Evolutionary conservation across 2,329 filamentous ascomycete species (phyloP).

Genomic region (Neofusicoccum parvum): DNA sequence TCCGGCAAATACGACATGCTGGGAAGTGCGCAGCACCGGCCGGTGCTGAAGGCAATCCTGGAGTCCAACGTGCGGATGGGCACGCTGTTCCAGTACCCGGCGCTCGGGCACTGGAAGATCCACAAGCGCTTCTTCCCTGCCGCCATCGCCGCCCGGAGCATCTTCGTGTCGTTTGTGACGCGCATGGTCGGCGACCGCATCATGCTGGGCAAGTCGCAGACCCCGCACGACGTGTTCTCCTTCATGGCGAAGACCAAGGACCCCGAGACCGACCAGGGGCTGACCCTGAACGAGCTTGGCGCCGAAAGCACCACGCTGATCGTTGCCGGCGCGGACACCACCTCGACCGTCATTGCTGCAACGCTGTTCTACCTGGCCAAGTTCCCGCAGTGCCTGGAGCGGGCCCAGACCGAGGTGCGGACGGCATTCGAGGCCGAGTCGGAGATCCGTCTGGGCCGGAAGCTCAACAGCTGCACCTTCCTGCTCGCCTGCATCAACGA

Average conservation of each 20-base stretch:
- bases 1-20: constrained; percentile 50
- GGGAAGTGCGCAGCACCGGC: constrained; percentile 43
- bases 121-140: constrained; percentile 11
- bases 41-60: constrained; percentile 46
- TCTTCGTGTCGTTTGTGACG: constrained; percentile 10
- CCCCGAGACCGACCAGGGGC: constrained; percentile 47
- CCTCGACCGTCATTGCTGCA: constrained; percentile 45
- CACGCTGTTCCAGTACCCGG: constrained; percentile 9
- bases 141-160: constrained; percentile 9
- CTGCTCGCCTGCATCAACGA: constrained; percentile 45
- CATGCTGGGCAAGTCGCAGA: background rate
- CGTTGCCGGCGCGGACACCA: constrained; percentile 50
- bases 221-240: constrained; percentile 48
- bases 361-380: constrained; percentile 50
- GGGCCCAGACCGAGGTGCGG: constrained; percentile 38
- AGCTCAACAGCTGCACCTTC: constrained; percentile 38
- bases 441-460: constrained; percentile 40
- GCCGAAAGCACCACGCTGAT: constrained; percentile 54
- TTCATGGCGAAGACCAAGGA: constrained; percentile 51
- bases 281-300: constrained; percentile 50
- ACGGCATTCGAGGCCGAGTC: constrained; percentile 39
- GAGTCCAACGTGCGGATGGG: constrained; percentile 26
- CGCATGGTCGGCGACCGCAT: constrained; percentile 7
- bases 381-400: constrained; percentile 38
- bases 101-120: constrained; percentile 5